Conservation (phyloP, 202 grass and related monocot genomes). For the Eragrostis tef region DNA sequence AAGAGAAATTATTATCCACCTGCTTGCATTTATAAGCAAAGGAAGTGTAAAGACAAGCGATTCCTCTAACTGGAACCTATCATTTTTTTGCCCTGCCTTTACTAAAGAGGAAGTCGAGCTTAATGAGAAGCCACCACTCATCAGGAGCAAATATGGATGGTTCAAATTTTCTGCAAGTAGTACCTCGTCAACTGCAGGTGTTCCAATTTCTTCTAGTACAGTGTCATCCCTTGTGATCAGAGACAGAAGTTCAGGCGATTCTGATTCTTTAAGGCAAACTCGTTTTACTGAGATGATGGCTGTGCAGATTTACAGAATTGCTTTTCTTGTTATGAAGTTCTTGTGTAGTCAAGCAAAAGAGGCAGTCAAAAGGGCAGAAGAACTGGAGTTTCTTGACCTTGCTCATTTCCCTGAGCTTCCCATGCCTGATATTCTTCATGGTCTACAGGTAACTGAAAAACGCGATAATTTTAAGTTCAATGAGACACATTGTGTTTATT, state of each 20-base stretch:
- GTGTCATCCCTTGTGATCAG: constrained; percentile 36
- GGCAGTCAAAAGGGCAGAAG: constrained; percentile 73
- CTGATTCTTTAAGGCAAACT: constrained; percentile 55
- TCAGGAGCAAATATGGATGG: constrained; percentile 80
- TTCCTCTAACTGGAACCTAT: constrained; percentile 42
- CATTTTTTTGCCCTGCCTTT: constrained; percentile 62
- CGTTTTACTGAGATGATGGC: constrained; percentile 72
- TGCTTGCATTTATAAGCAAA: constrained; percentile 91
- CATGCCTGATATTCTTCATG: constrained; percentile 88
- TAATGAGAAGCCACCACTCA: constrained; percentile 57
- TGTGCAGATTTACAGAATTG: constrained; percentile 75
- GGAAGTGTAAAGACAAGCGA: constrained; percentile 51
- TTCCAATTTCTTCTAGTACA: constrained; percentile 38
- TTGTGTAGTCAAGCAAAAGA: constrained; percentile 81
- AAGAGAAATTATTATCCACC: constrained; percentile 77
- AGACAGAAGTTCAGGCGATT: constrained; percentile 48
- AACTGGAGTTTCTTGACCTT: constrained; percentile 82
- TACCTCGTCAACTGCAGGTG: constrained; percentile 33
- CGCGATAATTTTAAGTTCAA: background rate
- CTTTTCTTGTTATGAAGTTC: constrained; percentile 89
- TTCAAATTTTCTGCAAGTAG: constrained; percentile 55
- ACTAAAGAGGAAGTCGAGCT: constrained; percentile 68
- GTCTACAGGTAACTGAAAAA: constrained; percentile 67
- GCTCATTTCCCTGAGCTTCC: constrained; percentile 88
- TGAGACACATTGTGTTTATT: background rate